Evolutionary conservation across 441 rosid genomes (phyloP).

Genomic region (Gossypium lobatum): DNA sequence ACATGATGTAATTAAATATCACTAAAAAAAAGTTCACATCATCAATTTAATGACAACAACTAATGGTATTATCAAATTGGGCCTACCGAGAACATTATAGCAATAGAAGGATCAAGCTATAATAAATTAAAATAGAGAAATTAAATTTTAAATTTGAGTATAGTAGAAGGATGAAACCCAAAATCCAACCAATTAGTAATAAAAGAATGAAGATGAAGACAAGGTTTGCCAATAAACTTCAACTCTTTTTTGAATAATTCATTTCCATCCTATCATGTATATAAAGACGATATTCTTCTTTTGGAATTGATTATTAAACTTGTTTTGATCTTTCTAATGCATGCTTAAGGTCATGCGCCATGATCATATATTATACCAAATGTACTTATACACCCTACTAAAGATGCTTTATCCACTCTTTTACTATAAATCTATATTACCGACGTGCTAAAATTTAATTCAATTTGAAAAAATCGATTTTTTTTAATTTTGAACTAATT

Average conservation of each 20-base stretch:
- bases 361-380: background rate
- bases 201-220: conserved; percentile 12
- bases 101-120: too few species aligned
- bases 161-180: too few species aligned
- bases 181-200: background rate
- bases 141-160: too few species aligned
- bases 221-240: conserved; percentile 13
- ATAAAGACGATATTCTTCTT: too few species aligned
- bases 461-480: too few species aligned
- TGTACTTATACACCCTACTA: conserved; percentile 11
- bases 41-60: too few species aligned
- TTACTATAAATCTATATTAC: conserved; percentile 15
- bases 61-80: too few species aligned
- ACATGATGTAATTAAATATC: too few species aligned
- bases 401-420: conserved; percentile 6
- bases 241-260: conserved; percentile 10
- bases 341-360: conserved; percentile 1
- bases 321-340: background rate
- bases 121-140: too few species aligned
- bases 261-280: background rate
- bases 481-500: too few species aligned
- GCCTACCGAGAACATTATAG: too few species aligned
- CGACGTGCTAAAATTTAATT: conserved; percentile 14
- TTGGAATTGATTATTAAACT: background rate
- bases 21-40: too few species aligned